phyloP scores from a whole-genome alignment of 768 basidiomycete species.

The Lepiota subincarnata region DNA sequence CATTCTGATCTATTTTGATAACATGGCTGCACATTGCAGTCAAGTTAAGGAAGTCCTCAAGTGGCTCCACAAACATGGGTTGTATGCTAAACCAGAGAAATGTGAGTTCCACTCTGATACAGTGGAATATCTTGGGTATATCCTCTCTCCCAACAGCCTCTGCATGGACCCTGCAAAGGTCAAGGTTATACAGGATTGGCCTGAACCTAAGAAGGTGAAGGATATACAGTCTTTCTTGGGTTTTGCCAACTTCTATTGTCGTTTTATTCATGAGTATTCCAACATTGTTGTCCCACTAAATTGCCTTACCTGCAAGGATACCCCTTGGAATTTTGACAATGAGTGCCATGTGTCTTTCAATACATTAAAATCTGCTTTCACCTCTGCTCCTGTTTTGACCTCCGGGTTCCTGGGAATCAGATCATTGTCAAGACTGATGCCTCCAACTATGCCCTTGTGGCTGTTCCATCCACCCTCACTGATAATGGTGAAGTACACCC shows the following conservation, averaged over 20 bases:
- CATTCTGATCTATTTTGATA: constrained; percentile 33
- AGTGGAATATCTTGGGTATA: constrained; percentile 35
- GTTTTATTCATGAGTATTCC: constrained; percentile 2
- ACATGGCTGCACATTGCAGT: constrained; percentile 19
- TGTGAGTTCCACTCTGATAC: too few relatives aligned
- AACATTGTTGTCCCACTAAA: neutral
- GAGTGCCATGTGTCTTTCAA: neutral
- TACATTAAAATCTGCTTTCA: constrained; percentile 1
- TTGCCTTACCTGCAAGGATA: neutral
- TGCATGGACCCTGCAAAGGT: constrained; percentile 36
- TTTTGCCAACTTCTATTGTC: neutral
- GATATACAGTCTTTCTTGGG: too few relatives aligned
- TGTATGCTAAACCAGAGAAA: constrained; percentile 29
- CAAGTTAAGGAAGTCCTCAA: constrained; percentile 29
- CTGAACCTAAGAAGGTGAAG: constrained; percentile 25
- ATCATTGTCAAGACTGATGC: constrained; percentile 24
- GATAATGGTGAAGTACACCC: constrained; percentile 26
- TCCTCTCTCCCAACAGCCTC: constrained; percentile 26
- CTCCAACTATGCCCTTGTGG: constrained; percentile 27
- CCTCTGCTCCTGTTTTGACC: neutral
- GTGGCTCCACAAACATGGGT: constrained; percentile 18
- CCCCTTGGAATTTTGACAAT: neutral
- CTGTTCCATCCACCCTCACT: constrained; percentile 24
- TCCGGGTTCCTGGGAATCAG: constrained; percentile 23
- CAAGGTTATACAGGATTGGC: constrained; percentile 30